Evolutionary conservation across 441 rosid species (phyloP).

Genomic region (Populus hybrid): DNA sequence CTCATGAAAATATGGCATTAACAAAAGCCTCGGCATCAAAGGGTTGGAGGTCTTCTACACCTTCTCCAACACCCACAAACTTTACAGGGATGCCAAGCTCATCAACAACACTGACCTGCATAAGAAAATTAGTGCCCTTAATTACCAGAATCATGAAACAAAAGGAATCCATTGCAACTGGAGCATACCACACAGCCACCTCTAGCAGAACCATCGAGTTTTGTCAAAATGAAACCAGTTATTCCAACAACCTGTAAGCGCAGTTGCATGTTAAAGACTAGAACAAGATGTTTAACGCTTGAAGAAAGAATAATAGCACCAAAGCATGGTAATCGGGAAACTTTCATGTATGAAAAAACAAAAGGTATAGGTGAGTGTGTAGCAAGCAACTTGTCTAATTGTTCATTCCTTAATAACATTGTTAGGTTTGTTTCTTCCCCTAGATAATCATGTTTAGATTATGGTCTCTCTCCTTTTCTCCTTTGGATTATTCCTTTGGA

Average conservation of each 20-base stretch:
- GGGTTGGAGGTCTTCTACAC: conserved; percentile 93
- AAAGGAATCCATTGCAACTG: neutral
- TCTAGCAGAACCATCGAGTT: conserved; percentile 94
- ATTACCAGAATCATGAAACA: conserved; percentile 5
- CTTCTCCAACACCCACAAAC: conserved; percentile 94
- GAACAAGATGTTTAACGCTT: neutral
- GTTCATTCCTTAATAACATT: neutral
- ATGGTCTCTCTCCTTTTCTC: neutral
- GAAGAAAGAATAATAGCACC: neutral
- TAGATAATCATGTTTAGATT: too few relatives aligned
- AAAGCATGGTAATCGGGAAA: neutral
- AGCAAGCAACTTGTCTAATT: neutral
- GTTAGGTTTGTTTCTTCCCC: too few relatives aligned
- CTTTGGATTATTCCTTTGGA: neutral
- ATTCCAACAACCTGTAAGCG: conserved; percentile 70
- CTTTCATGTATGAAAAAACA: neutral
- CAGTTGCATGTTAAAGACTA: conserved; percentile 7
- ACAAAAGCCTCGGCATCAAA: conserved; percentile 89
- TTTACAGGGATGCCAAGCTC: conserved; percentile 94
- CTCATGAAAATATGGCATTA: conserved; percentile 78
- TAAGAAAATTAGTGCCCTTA: conserved; percentile 6
- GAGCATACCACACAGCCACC: conserved; percentile 91
- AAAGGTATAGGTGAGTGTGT: neutral
- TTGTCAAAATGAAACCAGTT: conserved; percentile 89
- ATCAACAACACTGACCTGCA: conserved; percentile 92